Base-by-base conservation (phyloP, 2,329 filamentous ascomycete species). In the Ophiostoma ips region DNA sequence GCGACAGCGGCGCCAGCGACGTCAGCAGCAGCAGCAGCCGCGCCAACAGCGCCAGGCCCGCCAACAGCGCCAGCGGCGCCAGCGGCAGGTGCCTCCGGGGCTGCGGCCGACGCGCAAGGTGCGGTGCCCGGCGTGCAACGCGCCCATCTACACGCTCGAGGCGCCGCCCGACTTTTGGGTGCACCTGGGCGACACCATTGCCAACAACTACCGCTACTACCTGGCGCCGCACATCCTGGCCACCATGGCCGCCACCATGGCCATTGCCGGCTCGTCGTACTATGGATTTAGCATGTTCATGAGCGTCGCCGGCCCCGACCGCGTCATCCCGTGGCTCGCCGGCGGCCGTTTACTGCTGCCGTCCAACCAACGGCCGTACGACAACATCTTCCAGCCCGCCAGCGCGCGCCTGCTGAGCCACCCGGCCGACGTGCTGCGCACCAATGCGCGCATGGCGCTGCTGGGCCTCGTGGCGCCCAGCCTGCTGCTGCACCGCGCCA, bases 71-170 rank as follows among this genome's bases (percentile, higher is more conserved):
- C 21, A 28, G 28, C 11, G 7, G 16, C 21, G 8, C 16, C 19
- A 19, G 38, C 6, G 38, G 21, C 12, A 19, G 21, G 12, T n/a
- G n/a, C n/a, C n/a, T n/a, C 38, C 16, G 8, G 19, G 38, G 16
- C 40, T 43, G 3, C 24, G 40, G 11, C 12, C 40, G 3, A 43
- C 21, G 3, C 40, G 40, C 50, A 80, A 81, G 54, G 79, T 95
- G 55, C 70, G 77, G 49, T 98, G 92, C 62, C 90, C 90, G 2
- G 85, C 94, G 55, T 98, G 92, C 74, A 92, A 94, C 63, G 76
- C 80, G 2, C 75, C 79, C 56, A 94, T 96, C 59, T 70, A 76
- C 48, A 71, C 96, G 28, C 76, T 83, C 47, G 81, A 89, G 46
- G 28, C 40, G 21, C 84, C 85, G 13, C 77, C 75, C 59, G 88